Evolutionary conservation across 257 asterid genomes (phyloP).

Genomic region (Solanum verrucosum): DNA sequence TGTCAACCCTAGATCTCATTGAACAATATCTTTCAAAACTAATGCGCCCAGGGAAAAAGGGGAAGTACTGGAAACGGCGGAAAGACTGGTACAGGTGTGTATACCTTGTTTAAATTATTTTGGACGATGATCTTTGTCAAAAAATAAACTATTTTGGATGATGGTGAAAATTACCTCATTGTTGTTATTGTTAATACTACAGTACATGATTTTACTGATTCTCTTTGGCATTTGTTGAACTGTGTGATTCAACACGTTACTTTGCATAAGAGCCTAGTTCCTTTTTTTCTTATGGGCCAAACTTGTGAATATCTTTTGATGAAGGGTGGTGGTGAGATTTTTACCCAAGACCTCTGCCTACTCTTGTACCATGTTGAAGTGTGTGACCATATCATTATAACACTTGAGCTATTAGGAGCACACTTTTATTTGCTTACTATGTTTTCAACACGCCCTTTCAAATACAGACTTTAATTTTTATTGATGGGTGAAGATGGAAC

Average conservation of each 20-base stretch:
- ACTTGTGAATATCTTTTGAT: not conserved
- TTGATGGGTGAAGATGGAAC: not conserved
- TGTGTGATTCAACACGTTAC: not conserved
- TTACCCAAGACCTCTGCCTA: not conserved
- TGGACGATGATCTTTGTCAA: not conserved
- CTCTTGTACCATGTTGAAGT: not conserved
- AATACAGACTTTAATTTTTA: not conserved
- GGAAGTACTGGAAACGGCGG: slow-evolving; percentile 80
- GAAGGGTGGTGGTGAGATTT: not conserved
- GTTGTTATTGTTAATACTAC: not conserved
- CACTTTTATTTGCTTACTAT: not conserved
- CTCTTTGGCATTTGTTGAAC: not conserved
- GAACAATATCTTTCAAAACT: slow-evolving; percentile 78
- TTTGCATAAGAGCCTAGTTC: not conserved
- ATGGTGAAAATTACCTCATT: not conserved
- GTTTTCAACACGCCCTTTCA: not conserved
- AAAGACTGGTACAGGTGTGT: slow-evolving; percentile 98
- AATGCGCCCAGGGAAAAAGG: slow-evolving; percentile 59
- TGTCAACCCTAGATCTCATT: slow-evolving; percentile 76
- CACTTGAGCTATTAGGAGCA: not conserved
- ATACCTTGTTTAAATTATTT: slow-evolving; percentile 4
- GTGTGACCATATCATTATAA: not conserved
- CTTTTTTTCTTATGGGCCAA: not conserved
- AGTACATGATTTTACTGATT: not conserved
- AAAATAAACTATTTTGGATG: not conserved